Conservation (phyloP, 2,329 filamentous ascomycete species). For the Fusarium paranaense region DNA sequence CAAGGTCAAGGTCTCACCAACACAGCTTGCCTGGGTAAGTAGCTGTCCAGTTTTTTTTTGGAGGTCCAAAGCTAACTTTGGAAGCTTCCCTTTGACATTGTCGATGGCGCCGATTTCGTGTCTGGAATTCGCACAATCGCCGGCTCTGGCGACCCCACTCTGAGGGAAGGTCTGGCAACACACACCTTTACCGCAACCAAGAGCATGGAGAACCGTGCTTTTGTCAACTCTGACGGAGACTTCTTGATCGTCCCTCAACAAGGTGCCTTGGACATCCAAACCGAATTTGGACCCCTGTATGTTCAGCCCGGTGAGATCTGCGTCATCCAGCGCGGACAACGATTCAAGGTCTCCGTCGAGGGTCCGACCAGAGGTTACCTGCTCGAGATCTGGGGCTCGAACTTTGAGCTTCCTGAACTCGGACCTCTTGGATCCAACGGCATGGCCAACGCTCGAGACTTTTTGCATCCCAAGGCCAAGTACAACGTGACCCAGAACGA, state of each 20-base stretch:
- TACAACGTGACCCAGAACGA: constrained; percentile 66
- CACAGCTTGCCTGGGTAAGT: constrained; percentile 41
- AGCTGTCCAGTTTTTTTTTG: fast-evolving
- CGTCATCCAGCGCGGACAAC: constrained; percentile 74
- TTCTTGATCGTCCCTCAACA: constrained; percentile 74
- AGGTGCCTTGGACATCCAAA: constrained; percentile 74
- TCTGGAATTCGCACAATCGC: constrained; percentile 60
- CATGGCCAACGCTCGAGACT: constrained; percentile 74
- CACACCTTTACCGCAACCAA: constrained; percentile 61
- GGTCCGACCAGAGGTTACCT: constrained; percentile 74
- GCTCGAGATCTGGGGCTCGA: constrained; percentile 73
- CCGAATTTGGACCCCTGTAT: constrained; percentile 72
- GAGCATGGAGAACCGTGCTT: constrained; percentile 60
- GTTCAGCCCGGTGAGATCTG: constrained; percentile 76
- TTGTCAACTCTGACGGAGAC: constrained; percentile 72
- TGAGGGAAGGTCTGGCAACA: constrained; percentile 61
- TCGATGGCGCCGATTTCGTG: constrained; percentile 45
- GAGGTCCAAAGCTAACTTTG: fast-evolving
- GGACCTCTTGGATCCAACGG: constrained; percentile 75
- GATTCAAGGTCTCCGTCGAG: constrained; percentile 54
- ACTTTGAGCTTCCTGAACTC: constrained; percentile 74
- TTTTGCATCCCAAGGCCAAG: constrained; percentile 69
- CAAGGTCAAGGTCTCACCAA: constrained; percentile 37
- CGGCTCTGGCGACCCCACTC: constrained; percentile 62
- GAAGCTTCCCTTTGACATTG: constrained; percentile 53